phyloP scores from a whole-genome alignment of 1,284 basidiomycete species.

The Volvariella surrecta region DNA sequence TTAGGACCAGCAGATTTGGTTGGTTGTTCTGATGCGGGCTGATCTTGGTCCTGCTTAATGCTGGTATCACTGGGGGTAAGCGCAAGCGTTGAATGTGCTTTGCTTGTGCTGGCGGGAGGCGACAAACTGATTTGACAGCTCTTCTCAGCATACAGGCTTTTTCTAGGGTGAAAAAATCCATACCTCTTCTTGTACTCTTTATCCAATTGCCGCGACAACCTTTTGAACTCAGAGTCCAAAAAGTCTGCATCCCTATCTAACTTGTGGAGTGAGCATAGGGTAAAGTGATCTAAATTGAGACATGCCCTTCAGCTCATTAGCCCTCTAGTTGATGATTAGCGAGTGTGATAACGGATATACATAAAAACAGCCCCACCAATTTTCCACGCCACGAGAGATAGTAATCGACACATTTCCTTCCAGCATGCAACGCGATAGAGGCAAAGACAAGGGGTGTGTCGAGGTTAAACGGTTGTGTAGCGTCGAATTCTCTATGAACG shows the following conservation, averaged over 20 bases:
- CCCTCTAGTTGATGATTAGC: constrained; percentile 6
- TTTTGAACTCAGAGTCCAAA: constrained; percentile 32
- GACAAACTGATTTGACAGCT: background rate
- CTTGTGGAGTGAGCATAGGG: constrained; percentile 12
- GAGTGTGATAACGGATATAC: constrained; percentile 10
- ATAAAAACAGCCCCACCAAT: constrained; percentile 18
- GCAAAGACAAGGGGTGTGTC: constrained; percentile 30
- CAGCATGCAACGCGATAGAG: constrained; percentile 27
- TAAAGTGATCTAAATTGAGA: background rate
- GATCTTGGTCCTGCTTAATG: too few relatives aligned
- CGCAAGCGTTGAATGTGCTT: background rate
- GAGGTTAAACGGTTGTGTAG: constrained; percentile 2
- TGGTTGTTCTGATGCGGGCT: too few relatives aligned
- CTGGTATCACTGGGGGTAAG: too few relatives aligned
- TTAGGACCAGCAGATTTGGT: too few relatives aligned
- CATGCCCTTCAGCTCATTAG: constrained; percentile 18
- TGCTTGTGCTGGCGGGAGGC: background rate
- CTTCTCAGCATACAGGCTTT: background rate
- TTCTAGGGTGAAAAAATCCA: background rate
- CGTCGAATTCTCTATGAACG: constrained; percentile 3
- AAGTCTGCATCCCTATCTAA: constrained; percentile 16
- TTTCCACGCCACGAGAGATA: constrained; percentile 37
- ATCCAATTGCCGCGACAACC: constrained; percentile 29
- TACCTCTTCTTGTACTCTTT: constrained; percentile 25
- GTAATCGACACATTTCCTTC: constrained; percentile 34